Conservation (phyloP, 805 yeast genomes). For the Ogataea populi-albae region DNA sequence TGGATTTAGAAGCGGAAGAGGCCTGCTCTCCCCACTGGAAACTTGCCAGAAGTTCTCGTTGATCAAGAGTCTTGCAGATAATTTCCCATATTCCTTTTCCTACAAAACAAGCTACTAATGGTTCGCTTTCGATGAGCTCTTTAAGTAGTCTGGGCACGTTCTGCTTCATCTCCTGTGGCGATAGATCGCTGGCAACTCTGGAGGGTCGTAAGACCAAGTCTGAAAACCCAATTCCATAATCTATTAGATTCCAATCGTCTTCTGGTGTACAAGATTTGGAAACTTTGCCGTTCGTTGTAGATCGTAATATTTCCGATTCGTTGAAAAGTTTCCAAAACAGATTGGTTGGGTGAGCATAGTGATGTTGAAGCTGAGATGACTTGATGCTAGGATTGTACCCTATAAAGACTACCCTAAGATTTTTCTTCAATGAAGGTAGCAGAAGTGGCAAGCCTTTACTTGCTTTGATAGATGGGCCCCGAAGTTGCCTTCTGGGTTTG, state of each 20-base stretch:
- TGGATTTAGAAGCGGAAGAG: constrained; percentile 11
- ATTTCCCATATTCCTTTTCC: constrained; percentile 79
- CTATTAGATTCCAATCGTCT: constrained; percentile 30
- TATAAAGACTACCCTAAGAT: constrained; percentile 49
- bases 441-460: too few species aligned
- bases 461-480: too few species aligned
- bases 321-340: constrained; percentile 64
- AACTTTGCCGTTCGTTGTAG: constrained; percentile 5
- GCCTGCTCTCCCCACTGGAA: constrained; percentile 56
- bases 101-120: constrained; percentile 51
- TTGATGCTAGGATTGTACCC: constrained; percentile 73
- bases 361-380: constrained; percentile 60
- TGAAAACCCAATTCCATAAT: constrained; percentile 61
- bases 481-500: too few species aligned
- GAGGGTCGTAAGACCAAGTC: constrained; percentile 69
- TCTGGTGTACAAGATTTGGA: constrained; percentile 8
- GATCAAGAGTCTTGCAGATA: constrained; percentile 39
- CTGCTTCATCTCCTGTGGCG: constrained; percentile 47
- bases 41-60: constrained; percentile 26
- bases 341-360: constrained; percentile 70
- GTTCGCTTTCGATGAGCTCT: constrained; percentile 39
- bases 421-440: constrained; percentile 18
- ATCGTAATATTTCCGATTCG: constrained; percentile 44
- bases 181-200: constrained; percentile 51
- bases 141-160: constrained; percentile 52